Conservation (phyloP, 2,329 filamentous ascomycete genomes). For the Aureobasidium sp. region DNA sequence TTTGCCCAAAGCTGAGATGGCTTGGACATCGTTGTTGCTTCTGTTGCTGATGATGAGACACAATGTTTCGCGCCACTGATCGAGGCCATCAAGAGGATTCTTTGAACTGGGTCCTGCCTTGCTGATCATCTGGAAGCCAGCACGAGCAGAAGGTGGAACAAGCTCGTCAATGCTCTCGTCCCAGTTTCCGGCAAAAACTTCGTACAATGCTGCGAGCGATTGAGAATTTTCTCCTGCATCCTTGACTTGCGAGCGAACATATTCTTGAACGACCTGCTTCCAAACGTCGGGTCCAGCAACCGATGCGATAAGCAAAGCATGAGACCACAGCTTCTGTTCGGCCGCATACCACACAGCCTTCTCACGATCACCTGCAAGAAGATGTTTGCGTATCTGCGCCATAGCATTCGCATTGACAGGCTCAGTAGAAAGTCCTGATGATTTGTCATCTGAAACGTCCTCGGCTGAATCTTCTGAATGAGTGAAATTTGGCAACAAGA, state of each 20-base stretch:
- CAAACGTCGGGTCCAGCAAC: constrained; percentile 69
- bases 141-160: constrained; percentile 84
- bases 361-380: constrained; percentile 77
- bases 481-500: constrained; percentile 57
- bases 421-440: constrained; percentile 45
- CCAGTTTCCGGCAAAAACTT: constrained; percentile 85
- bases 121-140: constrained; percentile 84
- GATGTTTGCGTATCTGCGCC: constrained; percentile 62
- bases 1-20: constrained; percentile 71
- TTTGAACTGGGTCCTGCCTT: constrained; percentile 57
- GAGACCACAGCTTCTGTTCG: constrained; percentile 90
- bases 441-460: constrained; percentile 15
- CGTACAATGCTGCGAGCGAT: constrained; percentile 83
- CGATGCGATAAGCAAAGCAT: constrained; percentile 85
- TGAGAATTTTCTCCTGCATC: constrained; percentile 72
- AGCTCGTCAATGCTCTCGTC: constrained; percentile 95
- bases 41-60: constrained; percentile 82
- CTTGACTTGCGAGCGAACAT: constrained; percentile 90
- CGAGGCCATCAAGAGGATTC: constrained; percentile 74
- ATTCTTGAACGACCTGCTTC: constrained; percentile 91
- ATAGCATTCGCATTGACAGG: constrained; percentile 62
- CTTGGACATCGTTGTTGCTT: constrained; percentile 68
- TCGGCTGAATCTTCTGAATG: constrained; percentile 24
- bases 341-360: constrained; percentile 90
- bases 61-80: constrained; percentile 91